Percentiles rank a stretch among this genome's conserved stretches.
Conservation (phyloP, 306 rosid genomes). For the Pachyrhizus erosus region DNA sequence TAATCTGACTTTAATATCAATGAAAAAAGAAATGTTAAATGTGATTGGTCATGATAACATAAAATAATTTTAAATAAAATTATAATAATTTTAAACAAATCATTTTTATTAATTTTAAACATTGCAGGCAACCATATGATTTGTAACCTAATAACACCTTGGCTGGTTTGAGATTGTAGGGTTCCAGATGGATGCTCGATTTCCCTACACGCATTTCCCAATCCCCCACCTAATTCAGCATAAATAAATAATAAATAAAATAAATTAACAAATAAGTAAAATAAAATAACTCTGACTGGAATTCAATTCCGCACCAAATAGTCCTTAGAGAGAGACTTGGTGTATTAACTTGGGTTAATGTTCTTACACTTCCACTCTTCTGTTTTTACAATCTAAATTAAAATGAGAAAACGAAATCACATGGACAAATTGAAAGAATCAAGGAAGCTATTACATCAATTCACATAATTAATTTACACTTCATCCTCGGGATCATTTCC, state of each 20-base stretch:
- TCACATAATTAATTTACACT: conserved; percentile 33
- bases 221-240: background rate
- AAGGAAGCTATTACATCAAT: conserved; percentile 13
- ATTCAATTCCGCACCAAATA: background rate
- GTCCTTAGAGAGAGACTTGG: background rate
- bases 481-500: background rate
- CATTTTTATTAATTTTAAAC: no score
- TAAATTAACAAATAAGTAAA: background rate
- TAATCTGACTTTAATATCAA: no score
- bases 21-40: no score
- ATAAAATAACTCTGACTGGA: background rate
- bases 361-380: background rate
- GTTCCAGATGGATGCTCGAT: background rate
- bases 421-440: conserved; percentile 18
- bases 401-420: background rate
- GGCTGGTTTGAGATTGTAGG: background rate
- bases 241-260: background rate
- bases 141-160: background rate
- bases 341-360: background rate
- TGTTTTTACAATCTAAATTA: conserved; percentile 10
- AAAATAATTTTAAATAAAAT: no score
- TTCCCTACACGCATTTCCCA: background rate
- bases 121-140: background rate
- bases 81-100: no score
- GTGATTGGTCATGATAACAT: no score